Conservation (phyloP, 352 stramenopile genomes). For the Phytophthora citrophthora region DNA sequence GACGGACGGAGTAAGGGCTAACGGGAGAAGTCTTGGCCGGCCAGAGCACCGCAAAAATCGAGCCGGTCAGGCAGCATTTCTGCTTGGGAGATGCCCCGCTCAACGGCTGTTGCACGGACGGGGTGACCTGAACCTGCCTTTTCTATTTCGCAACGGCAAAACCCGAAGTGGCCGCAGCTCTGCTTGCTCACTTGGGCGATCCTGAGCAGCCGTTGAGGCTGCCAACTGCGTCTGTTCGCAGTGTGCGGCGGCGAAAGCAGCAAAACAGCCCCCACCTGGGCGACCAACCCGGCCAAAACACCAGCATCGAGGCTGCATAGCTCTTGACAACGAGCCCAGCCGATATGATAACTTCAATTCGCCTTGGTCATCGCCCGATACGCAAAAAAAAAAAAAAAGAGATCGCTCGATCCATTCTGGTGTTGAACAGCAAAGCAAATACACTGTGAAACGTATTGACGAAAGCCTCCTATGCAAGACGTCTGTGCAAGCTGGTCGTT, state of each 20-base stretch:
- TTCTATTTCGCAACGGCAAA: constrained; percentile 37
- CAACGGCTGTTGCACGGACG: constrained; percentile 12
- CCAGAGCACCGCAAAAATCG: constrained; percentile 4
- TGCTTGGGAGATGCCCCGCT: constrained; percentile 24
- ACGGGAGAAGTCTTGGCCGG: background rate
- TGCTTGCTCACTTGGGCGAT: constrained; percentile 36
- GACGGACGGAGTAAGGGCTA: background rate
- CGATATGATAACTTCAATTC: constrained; percentile 17
- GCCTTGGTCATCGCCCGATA: constrained; percentile 16
- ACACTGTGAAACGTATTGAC: background rate
- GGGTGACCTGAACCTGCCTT: background rate
- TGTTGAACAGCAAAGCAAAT: constrained; percentile 1
- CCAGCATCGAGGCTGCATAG: background rate
- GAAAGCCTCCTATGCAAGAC: background rate
- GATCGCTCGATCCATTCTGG: constrained; percentile 7
- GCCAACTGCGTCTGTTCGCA: constrained; percentile 11
- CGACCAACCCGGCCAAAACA: background rate
- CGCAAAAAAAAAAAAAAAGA: constrained; percentile 11
- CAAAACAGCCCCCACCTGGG: background rate
- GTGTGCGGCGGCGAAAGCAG: background rate
- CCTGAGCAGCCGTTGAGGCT: constrained; percentile 24
- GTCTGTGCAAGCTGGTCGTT: background rate
- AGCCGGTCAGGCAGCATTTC: constrained; percentile 8
- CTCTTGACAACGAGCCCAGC: background rate
- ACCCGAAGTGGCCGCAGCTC: background rate